These are phyloP conservation scores for Rhizopogon vinicolor DNA, from an alignment of 768 basidiomycete species.

Conservation along the genomic window DNA sequence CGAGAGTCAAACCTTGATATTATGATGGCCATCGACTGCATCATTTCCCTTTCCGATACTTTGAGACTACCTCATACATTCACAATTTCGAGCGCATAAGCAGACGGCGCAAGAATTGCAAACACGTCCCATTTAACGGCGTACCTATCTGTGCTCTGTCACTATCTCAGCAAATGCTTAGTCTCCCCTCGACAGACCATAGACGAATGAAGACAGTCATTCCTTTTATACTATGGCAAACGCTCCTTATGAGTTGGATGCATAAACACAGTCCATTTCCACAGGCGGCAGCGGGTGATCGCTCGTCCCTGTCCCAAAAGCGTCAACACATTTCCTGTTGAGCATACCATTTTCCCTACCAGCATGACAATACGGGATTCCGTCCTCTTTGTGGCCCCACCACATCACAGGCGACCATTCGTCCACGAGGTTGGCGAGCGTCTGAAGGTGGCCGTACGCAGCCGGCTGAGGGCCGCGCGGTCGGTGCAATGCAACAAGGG, in stretches of 20 bases:
- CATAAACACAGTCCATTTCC: background rate
- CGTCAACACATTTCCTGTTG: background rate
- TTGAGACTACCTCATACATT: too few species aligned
- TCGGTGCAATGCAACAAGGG: constrained; percentile 6
- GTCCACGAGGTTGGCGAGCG: constrained; percentile 29
- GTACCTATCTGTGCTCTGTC: too few species aligned
- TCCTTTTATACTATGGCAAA: too few species aligned
- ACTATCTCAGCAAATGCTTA: too few species aligned
- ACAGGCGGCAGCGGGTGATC: background rate
- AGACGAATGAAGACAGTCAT: too few species aligned
- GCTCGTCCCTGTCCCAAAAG: background rate
- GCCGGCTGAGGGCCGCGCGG: constrained; percentile 24
- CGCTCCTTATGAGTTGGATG: background rate
- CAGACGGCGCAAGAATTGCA: too few species aligned
- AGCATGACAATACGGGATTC: constrained; percentile 8
- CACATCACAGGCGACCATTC: constrained; percentile 31
- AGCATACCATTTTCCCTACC: constrained; percentile 5
- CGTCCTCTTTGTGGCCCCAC: constrained; percentile 21
- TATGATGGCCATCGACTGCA: too few species aligned
- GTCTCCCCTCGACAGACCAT: too few species aligned
- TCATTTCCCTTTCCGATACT: too few species aligned
- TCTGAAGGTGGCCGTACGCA: constrained; percentile 30
- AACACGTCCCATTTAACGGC: too few species aligned
- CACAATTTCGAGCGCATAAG: too few species aligned
- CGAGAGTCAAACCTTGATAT: too few species aligned